A percentile compares a stretch with the other conserved stretches of the same genome.
phyloP scores from a whole-genome alignment of 192 early-diverging fungal species.

The Chytriomyces sp. region DNA sequence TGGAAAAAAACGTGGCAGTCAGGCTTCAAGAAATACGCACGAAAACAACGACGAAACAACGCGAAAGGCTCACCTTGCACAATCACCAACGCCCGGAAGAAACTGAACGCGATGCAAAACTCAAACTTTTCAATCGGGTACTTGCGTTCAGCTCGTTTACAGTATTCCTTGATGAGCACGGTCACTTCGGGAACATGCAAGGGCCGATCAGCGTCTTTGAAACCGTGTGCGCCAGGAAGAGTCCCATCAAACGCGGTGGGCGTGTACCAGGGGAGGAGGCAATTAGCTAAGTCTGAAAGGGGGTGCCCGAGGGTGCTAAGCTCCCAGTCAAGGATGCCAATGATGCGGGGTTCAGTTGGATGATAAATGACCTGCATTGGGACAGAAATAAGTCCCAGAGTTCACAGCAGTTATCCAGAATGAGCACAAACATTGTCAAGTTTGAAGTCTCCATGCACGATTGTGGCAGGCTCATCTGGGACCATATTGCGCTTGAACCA shows the following conservation, averaged over 20 bases:
- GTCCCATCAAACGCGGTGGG: background rate
- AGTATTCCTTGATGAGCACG: constrained; percentile 73
- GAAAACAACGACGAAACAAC: background rate
- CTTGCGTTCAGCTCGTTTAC: constrained; percentile 53
- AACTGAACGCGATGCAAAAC: constrained; percentile 83
- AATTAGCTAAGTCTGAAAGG: constrained; percentile 84
- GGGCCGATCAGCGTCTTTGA: constrained; percentile 38
- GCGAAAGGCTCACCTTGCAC: constrained; percentile 10
- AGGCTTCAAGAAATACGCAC: too few relatives aligned
- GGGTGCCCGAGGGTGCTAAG: constrained; percentile 89
- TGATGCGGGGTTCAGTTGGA: constrained; percentile 63
- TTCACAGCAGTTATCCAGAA: background rate
- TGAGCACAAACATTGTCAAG: constrained; percentile 57
- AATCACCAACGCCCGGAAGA: constrained; percentile 71
- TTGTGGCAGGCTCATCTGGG: constrained; percentile 68
- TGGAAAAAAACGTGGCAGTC: constrained; percentile 50
- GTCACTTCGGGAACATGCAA: constrained; percentile 63
- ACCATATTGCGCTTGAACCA: constrained; percentile 77
- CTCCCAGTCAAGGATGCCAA: constrained; percentile 91
- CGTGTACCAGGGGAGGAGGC: constrained; percentile 72
- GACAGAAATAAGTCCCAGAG: background rate
- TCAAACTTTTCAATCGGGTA: constrained; percentile 81
- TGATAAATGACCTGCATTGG: constrained; percentile 65
- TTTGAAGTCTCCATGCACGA: constrained; percentile 96
- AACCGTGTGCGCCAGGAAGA: constrained; percentile 3